Conservation (phyloP, 306 rosid species). For the Quercus mongolica region DNA sequence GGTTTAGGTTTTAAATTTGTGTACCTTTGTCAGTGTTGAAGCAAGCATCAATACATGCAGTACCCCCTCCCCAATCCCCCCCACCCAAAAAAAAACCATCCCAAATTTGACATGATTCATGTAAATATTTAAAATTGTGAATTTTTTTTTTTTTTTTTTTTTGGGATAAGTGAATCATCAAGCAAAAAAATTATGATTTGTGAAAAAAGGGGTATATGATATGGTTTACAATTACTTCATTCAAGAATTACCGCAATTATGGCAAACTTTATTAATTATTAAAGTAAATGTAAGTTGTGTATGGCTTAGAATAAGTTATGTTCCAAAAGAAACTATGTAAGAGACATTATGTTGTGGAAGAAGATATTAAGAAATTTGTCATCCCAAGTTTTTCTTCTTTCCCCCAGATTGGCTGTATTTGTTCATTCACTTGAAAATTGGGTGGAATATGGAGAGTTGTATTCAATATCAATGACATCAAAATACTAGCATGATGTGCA, state of each 20-base stretch:
- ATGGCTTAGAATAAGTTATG: not conserved
- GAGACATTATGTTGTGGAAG: not conserved
- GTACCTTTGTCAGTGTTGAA: not conserved
- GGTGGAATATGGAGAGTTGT: no score
- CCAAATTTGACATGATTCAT: not conserved
- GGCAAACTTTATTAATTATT: not conserved
- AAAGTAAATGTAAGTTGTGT: not conserved
- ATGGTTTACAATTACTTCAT: not conserved
- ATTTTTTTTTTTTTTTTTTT: no score
- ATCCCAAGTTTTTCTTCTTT: not conserved
- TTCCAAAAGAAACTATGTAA: not conserved
- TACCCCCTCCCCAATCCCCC: no score
- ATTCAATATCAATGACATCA: no score
- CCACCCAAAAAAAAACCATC: not conserved
- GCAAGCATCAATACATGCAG: slow-evolving; percentile 2
- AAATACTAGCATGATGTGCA: not conserved
- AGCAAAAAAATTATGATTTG: not conserved
- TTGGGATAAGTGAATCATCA: not conserved
- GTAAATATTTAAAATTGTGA: not conserved
- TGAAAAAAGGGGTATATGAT: not conserved
- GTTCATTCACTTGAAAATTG: no score
- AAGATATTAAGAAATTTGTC: not conserved
- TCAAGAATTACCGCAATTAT: not conserved
- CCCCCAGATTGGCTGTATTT: no score
- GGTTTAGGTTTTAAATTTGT: not conserved